A percentile compares a stretch with the other conserved stretches of the same genome.
phyloP scores from a whole-genome alignment of 208 protist genomes.

The Acanthamoeba culbertsoni region DNA sequence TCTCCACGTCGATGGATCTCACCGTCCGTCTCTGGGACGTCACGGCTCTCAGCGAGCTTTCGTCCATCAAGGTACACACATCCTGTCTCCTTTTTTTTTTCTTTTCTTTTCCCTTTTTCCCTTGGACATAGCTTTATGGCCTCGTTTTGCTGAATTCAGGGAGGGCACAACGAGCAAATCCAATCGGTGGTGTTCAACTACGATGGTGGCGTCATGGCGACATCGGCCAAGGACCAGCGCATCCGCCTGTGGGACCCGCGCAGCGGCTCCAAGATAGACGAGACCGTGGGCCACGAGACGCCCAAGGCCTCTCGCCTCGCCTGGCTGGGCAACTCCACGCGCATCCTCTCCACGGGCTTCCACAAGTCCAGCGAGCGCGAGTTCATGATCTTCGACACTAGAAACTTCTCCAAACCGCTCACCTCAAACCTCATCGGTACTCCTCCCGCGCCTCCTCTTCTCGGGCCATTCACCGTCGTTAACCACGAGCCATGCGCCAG shows the following conservation, averaged over 20 bases:
- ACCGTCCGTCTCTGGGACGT: conserved; percentile 22
- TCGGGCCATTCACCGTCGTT: neutral
- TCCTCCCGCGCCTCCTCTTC: neutral
- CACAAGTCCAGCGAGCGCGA: conserved; percentile 71
- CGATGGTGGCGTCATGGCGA: conserved; percentile 43
- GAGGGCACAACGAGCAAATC: conserved; percentile 41
- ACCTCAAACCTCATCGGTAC: conserved; percentile 25
- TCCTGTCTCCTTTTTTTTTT: neutral
- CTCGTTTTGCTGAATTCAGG: neutral
- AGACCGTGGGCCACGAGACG: conserved; percentile 35
- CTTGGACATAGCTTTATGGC: neutral
- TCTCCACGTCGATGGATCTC: neutral
- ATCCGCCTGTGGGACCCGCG: conserved; percentile 46
- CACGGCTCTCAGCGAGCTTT: conserved; percentile 30
- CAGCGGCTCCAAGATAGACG: neutral
- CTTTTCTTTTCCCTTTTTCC: neutral
- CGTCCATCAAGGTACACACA: neutral
- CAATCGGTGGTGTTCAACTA: conserved; percentile 58
- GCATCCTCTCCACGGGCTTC: conserved; percentile 68
- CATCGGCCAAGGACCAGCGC: conserved; percentile 53
- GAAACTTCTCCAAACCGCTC: conserved; percentile 70
- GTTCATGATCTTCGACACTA: conserved; percentile 64
- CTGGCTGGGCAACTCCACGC: conserved; percentile 46
- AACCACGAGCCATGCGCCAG: neutral
- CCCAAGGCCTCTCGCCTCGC: conserved; percentile 48